Evolutionary conservation across 768 basidiomycete genomes (phyloP), one percentile per base, ranked within the genome.

Genomic region (Boletus rubescentipes): DNA sequence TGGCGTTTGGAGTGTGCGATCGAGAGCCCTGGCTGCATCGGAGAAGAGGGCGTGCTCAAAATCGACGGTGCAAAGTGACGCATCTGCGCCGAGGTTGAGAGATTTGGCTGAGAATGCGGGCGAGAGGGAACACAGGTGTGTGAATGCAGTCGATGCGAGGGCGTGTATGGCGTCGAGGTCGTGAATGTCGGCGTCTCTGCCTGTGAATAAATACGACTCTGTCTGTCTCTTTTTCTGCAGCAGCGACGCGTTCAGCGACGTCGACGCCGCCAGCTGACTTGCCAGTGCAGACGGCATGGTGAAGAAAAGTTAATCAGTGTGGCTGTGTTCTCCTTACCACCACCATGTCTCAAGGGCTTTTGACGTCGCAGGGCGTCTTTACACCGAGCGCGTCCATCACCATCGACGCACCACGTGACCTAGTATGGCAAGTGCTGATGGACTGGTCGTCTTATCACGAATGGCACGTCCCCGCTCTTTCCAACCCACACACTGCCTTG

Each of bases 151-250:
- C 46, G 81, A 73, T 4, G 81, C 92, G 9, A 98, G 79, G 0
- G 91, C 86, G 64, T 89, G 82, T 49, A 98, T 82, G 7, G 92
- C 80, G 67, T 96, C 87, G 53, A 97, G 75, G 71, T 98, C 94
- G 68, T 97, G 89, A 53, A 83, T 76, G 62, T 90, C 85, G 9
- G 93, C 93, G 45, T 91, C 88, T 54, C 80, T 79, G 37, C 87
- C 83, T 14, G 88, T 83, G 70, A 96, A 97, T 34, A 99, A 82
- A 74, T 98, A 98, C 0, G 93, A 95, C 66, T 87, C 83, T 0
- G 81, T 71, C 15, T 73, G 75, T 70, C 79, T 89, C 70, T 83
- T 81, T 59, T 68, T 70, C 62, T 83, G 76, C 9, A 95, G 79
- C 34, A 93, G 76, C 26, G 81, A 71, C 32, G 86, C 76, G 71